Conservation (phyloP, 2,329 filamentous ascomycete species). For the Pestalotiopsis sp. region DNA sequence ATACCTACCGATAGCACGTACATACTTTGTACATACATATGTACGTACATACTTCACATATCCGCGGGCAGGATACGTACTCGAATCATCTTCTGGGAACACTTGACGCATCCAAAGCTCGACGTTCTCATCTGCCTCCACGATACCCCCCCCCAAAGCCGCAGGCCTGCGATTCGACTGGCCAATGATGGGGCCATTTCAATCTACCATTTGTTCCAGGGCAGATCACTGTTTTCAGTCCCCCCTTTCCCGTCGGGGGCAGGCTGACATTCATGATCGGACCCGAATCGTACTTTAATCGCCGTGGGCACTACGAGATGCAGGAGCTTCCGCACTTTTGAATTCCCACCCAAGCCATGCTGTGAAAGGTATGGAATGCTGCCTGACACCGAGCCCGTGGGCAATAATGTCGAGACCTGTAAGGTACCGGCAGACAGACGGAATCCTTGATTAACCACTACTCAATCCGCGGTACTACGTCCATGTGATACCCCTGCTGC, state of each 20-base stretch:
- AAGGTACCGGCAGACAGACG: neutral
- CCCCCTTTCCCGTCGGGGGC: neutral
- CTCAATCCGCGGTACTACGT: neutral
- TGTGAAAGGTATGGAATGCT: neutral
- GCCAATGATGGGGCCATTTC: too few species aligned
- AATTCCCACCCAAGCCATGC: neutral
- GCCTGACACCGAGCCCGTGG: neutral
- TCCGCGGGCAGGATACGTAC: too few species aligned
- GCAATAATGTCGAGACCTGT: neutral
- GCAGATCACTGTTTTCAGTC: too few species aligned
- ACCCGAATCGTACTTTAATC: neutral
- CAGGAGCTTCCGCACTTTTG: neutral
- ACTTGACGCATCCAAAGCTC: too few species aligned
- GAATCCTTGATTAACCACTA: neutral
- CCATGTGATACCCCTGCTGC: slow-evolving; percentile 27
- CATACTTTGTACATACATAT: too few species aligned
- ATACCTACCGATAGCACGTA: too few species aligned
- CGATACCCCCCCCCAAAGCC: too few species aligned
- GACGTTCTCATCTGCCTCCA: too few species aligned
- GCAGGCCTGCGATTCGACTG: too few species aligned
- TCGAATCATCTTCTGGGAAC: too few species aligned
- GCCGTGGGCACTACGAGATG: neutral
- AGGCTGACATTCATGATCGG: neutral
- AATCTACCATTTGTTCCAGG: too few species aligned
- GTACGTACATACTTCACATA: too few species aligned